phyloP scores from a whole-genome alignment of 345 rosid species.

The Iberis pinnata region DNA sequence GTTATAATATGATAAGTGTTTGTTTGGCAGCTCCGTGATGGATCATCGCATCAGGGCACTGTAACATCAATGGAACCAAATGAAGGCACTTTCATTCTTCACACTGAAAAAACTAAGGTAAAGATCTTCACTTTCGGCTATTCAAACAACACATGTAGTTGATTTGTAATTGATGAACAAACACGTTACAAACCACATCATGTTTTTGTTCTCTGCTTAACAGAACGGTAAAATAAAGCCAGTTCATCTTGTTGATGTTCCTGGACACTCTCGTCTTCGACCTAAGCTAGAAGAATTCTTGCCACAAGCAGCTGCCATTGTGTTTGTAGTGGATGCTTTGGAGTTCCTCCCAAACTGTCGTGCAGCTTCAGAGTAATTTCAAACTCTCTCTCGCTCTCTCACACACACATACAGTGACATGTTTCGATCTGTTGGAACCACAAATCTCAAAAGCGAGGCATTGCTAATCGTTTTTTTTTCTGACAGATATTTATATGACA shows the following conservation, averaged over 20 bases:
- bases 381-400: not conserved
- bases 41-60: slow-evolving; percentile 74
- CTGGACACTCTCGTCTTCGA: slow-evolving; percentile 87
- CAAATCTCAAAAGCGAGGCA: not conserved
- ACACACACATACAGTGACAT: not conserved
- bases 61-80: slow-evolving; percentile 96
- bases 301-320: slow-evolving; percentile 80
- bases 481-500: slow-evolving; percentile 75
- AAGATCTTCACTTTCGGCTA: slow-evolving; percentile 3
- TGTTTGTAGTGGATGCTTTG: slow-evolving; percentile 81
- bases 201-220: slow-evolving; percentile 11
- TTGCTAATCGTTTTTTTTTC: slow-evolving; percentile 5
- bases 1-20: slow-evolving; percentile 12
- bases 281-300: slow-evolving; percentile 72
- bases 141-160: not conserved
- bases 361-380: slow-evolving; percentile 66
- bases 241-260: slow-evolving; percentile 86
- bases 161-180: slow-evolving; percentile 1
- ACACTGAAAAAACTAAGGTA: slow-evolving; percentile 68
- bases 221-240: slow-evolving; percentile 70
- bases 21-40: slow-evolving; percentile 77
- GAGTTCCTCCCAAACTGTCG: slow-evolving; percentile 79
- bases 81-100: slow-evolving; percentile 67
- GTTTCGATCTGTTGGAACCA: not conserved
- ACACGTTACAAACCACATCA: not conserved